Conservation (phyloP, 2,329 filamentous ascomycete genomes). For the Verticillium klebahnii region DNA sequence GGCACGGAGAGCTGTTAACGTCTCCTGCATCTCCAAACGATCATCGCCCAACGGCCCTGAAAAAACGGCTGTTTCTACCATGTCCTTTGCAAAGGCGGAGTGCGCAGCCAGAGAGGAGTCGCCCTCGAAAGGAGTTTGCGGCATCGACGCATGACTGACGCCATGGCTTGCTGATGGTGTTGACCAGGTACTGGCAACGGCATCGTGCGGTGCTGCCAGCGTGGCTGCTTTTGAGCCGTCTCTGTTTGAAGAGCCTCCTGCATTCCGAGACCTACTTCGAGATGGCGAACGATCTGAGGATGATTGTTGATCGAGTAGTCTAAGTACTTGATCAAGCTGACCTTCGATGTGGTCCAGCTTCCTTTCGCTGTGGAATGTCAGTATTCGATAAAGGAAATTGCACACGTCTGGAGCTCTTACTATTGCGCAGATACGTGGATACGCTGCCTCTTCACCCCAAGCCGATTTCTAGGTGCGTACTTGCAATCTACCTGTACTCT, state of each 20-base stretch:
- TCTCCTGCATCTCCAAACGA: conserved; percentile 14
- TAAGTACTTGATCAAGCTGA: conserved; percentile 6
- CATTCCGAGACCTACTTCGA: conserved; percentile 4
- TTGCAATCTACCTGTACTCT: conserved; percentile 2
- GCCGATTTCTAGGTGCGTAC: conserved; percentile 3
- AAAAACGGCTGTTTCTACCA: conserved; percentile 13
- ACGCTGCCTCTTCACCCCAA: conserved; percentile 4
- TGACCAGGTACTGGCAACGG: conserved; percentile 1
- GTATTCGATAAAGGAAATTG: not conserved
- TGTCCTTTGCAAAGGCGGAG: conserved; percentile 16
- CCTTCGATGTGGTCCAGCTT: conserved; percentile 6
- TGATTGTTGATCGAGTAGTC: not conserved
- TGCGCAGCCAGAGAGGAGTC: conserved; percentile 16
- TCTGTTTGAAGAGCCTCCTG: conserved; percentile 2
- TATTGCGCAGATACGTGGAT: conserved; percentile 6
- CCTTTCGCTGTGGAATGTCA: not conserved
- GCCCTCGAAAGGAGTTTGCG: conserved; percentile 13
- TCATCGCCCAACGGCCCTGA: conserved; percentile 10
- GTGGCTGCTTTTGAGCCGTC: not conserved
- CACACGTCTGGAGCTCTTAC: not conserved
- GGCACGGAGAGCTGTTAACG: conserved; percentile 10
- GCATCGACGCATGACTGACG: not conserved
- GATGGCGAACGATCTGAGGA: not conserved
- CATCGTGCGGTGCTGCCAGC: not conserved
- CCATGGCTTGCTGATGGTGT: not conserved